A percentile compares a stretch with the other conserved stretches of the same genome.
phyloP scores from a whole-genome alignment of 352 stramenopile genomes.

The Lagenidium sp. region DNA sequence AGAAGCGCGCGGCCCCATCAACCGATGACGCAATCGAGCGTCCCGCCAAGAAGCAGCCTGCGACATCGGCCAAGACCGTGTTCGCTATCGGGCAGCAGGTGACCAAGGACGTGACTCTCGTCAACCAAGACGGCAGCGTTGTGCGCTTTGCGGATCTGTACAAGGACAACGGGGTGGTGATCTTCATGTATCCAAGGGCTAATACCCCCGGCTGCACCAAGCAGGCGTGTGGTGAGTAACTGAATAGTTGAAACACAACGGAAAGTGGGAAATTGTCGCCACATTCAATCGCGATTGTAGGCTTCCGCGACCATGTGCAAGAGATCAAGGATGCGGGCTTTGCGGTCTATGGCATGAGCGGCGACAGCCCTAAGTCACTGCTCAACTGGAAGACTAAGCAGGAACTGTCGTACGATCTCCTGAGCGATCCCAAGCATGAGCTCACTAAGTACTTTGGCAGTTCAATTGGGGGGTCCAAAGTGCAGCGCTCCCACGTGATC shows the following conservation, averaged over 20 bases:
- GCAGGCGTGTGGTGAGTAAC: slow-evolving; percentile 66
- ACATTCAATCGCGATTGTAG: slow-evolving; percentile 13
- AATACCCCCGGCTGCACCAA: slow-evolving; percentile 86
- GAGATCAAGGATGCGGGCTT: slow-evolving; percentile 77
- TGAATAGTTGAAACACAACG: too few species aligned
- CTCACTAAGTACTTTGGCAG: slow-evolving; percentile 85
- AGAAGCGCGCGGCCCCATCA: slow-evolving; percentile 32
- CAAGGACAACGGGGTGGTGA: slow-evolving; percentile 70
- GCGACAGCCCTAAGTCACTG: slow-evolving; percentile 61
- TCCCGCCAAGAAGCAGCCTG: slow-evolving; percentile 31
- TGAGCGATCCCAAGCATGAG: slow-evolving; percentile 75
- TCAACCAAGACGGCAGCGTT: slow-evolving; percentile 57
- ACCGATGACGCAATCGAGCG: slow-evolving; percentile 17
- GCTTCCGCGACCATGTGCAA: slow-evolving; percentile 81
- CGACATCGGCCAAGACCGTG: slow-evolving; percentile 11
- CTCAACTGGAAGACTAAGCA: slow-evolving; percentile 78
- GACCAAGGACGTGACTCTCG: slow-evolving; percentile 52
- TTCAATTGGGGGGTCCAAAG: slow-evolving; percentile 64
- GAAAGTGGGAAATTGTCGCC: too few species aligned
- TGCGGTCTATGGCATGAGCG: slow-evolving; percentile 69
- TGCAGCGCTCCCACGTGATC: slow-evolving; percentile 81
- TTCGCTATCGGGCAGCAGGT: slow-evolving; percentile 37
- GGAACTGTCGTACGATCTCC: slow-evolving; percentile 64
- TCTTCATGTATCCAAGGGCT: slow-evolving; percentile 86
- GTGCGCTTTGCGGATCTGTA: slow-evolving; percentile 59